phyloP scores from a whole-genome alignment of 106 monocot species.

The Chionographis japonica region DNA sequence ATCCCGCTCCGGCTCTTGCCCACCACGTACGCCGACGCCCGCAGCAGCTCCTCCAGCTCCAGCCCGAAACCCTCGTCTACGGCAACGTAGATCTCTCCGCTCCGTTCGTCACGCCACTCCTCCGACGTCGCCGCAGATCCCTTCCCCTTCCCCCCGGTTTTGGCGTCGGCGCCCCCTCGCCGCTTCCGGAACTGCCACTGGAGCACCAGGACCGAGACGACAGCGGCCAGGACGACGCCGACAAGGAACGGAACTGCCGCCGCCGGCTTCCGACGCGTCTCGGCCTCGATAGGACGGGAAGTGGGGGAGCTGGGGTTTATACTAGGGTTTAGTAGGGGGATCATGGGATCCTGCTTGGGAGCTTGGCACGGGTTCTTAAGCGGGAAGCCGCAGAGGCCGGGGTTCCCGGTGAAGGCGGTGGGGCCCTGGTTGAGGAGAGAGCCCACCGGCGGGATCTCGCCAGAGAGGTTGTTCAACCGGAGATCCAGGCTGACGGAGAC shows the following conservation, averaged over 20 bases:
- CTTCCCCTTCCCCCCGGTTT: constrained; percentile 2
- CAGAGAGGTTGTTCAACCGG: constrained; percentile 63
- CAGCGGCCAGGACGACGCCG: constrained; percentile 36
- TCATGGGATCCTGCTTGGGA: constrained; percentile 7
- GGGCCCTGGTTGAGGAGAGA: constrained; percentile 89
- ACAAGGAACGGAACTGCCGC: constrained; percentile 45
- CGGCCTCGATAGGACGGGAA: constrained; percentile 8
- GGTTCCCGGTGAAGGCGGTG: constrained; percentile 76
- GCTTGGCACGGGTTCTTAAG: constrained; percentile 48
- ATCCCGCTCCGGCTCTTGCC: constrained; percentile 91
- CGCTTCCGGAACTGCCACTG: constrained; percentile 71
- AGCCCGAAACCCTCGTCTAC: constrained; percentile 77
- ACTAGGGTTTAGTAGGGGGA: constrained; percentile 22
- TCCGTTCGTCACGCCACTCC: constrained; percentile 21
- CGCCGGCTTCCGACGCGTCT: constrained; percentile 19
- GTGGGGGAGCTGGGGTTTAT: constrained; percentile 24
- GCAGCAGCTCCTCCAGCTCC: constrained; percentile 90
- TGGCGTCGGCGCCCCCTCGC: constrained; percentile 1
- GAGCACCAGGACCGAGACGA: constrained; percentile 40
- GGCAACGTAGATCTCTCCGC: constrained; percentile 64
- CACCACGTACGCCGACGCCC: constrained; percentile 86
- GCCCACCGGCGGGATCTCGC: constrained; percentile 82
- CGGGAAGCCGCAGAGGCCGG: constrained; percentile 75
- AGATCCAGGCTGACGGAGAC: constrained; percentile 81
- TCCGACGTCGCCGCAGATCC: constrained; percentile 5